phyloP scores from a whole-genome alignment of 805 yeast genomes.

The Yarrowia sp. region DNA sequence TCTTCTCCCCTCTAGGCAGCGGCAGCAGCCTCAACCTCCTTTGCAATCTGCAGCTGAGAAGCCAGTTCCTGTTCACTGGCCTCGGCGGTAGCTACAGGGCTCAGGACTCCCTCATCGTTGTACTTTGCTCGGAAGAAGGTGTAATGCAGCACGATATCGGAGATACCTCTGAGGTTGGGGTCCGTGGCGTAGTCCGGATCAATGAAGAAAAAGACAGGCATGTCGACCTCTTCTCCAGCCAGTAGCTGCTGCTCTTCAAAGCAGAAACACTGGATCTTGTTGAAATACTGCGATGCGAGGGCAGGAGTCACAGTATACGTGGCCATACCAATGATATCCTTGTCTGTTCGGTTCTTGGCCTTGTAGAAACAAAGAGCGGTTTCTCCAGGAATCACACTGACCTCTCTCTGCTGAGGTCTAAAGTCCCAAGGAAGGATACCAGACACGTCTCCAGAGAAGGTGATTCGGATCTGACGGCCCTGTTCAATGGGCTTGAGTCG shows the following conservation, averaged over 20 bases:
- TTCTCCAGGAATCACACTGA: slow-evolving; percentile 91
- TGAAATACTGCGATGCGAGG: slow-evolving; percentile 92
- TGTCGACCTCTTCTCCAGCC: slow-evolving; percentile 97
- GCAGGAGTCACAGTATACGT: slow-evolving; percentile 96
- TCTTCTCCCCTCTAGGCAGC: background rate
- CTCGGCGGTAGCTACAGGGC: slow-evolving; percentile 31
- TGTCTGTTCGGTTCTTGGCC: slow-evolving; percentile 80
- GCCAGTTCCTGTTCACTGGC: slow-evolving; percentile 20
- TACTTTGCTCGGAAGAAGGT: slow-evolving; percentile 66
- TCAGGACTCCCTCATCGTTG: slow-evolving; percentile 33
- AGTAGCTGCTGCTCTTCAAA: slow-evolving; percentile 92
- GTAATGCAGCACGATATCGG: slow-evolving; percentile 86
- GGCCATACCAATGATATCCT: slow-evolving; percentile 97
- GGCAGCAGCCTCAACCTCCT: slow-evolving; percentile 7
- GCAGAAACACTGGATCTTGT: slow-evolving; percentile 96
- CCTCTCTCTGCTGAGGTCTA: slow-evolving; percentile 91
- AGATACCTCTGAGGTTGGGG: slow-evolving; percentile 86
- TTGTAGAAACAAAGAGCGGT: slow-evolving; percentile 94
- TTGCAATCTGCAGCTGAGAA: slow-evolving; percentile 6
- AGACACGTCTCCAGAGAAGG: slow-evolving; percentile 89
- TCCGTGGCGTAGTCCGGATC: slow-evolving; percentile 95
- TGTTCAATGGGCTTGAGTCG: slow-evolving; percentile 85
- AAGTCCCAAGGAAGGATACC: slow-evolving; percentile 92
- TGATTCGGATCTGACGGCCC: slow-evolving; percentile 73
- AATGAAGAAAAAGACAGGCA: slow-evolving; percentile 96